These are phyloP conservation scores for Monilinia vaccinii-corymbosi DNA, from an alignment of 2,329 filamentous ascomycete species.

Conservation along the genomic window DNA sequence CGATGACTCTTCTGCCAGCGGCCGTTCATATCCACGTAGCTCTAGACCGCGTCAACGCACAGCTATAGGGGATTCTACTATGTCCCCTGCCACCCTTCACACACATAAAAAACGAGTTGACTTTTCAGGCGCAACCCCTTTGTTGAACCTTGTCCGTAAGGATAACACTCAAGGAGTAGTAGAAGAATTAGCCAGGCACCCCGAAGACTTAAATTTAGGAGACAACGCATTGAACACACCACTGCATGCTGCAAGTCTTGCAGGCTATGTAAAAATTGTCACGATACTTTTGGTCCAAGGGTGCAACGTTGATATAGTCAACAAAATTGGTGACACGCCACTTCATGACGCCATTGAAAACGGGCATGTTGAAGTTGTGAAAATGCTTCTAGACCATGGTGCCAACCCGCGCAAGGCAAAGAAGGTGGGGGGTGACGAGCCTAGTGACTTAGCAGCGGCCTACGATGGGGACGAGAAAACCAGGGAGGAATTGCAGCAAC, in stretches of 20 bases:
- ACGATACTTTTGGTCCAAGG: constrained; percentile 76
- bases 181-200: constrained; percentile 59
- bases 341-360: constrained; percentile 96
- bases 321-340: constrained; percentile 82
- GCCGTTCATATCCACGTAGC: constrained; percentile 49
- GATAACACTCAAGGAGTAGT: constrained; percentile 71
- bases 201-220: constrained; percentile 78
- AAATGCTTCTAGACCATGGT: constrained; percentile 71
- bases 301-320: constrained; percentile 71
- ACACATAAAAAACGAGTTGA: constrained; percentile 82
- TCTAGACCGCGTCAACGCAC: constrained; percentile 49
- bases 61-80: constrained; percentile 47
- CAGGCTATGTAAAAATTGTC: constrained; percentile 80
- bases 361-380: constrained; percentile 81
- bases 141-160: constrained; percentile 82
- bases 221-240: constrained; percentile 97
- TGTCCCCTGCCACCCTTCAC: constrained; percentile 58
- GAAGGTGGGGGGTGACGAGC: constrained; percentile 75
- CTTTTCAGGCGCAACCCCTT: constrained; percentile 80
- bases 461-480: constrained; percentile 53
- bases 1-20: constrained; percentile 55
- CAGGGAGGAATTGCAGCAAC: constrained; percentile 57
- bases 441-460: constrained; percentile 70
- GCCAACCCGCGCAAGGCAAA: constrained; percentile 90
- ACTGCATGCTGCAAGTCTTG: constrained; percentile 82